Base-by-base conservation (phyloP, 1,139 yeast genomes). In the Magnusiomyces suaveolens region DNA sequence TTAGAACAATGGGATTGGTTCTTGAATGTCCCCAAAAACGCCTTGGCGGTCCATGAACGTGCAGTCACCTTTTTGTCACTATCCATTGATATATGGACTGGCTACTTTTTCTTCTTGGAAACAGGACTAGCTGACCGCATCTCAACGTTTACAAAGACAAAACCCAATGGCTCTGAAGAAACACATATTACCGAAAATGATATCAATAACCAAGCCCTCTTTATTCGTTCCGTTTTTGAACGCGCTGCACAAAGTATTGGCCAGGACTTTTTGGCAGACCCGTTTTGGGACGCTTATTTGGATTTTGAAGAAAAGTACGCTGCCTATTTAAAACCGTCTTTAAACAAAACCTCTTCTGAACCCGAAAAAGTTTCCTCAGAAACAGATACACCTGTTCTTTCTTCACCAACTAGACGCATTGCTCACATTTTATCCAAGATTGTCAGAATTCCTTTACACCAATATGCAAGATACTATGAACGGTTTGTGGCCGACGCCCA, bases 241-340 rank as follows among this genome's bases (percentile, higher is more conserved):
- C 62, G 64, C 2, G 96, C 92, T 0, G 79, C 89, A 53, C 56
- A 58, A 2, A 69, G 68, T 46, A 77, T 90, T 41, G 97, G 98
- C 0, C 65, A 68, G 52, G 95, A 90, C 69, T 92, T 81, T 63
- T 78, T 82, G 62, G 71, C 86, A 18, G 86, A 81, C 62, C 83
- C 83, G 54, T 83, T 90, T 62, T 92, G 95, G 81, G 83, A 81
- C 59, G 65, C 79, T 48, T 90, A 87, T 64, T 64, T 90, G 44
- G 74, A 78, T 8, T 82, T 82, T 74, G 71, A 76, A 64, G 63
- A 73, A 68, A 62, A 24, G 8, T 26, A 25, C 21, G 36, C 6
- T 4, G 36, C 33, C 10, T 46, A 25, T n/a, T 29, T 32, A 2
- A 26, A 46, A 8, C 33, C 48, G 12, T 29, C 8, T 29, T 6